phyloP scores from a whole-genome alignment of 768 basidiomycete species.

The Amanita inopinata region DNA sequence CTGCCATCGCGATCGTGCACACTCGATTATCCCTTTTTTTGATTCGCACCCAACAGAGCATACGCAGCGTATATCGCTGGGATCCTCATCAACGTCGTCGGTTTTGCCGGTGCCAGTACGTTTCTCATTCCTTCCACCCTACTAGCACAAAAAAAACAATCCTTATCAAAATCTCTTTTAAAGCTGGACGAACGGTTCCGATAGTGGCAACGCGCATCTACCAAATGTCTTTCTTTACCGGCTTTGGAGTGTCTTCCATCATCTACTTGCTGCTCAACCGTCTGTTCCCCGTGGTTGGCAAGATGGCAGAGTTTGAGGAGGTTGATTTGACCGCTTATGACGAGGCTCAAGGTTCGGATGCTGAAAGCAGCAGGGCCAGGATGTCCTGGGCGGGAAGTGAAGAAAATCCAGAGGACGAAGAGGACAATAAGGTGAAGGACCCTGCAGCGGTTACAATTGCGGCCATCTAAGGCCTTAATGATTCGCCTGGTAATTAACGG shows the following conservation, averaged over 20 bases:
- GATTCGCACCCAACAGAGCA: slow-evolving; percentile 27
- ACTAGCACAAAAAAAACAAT: slow-evolving; percentile 5
- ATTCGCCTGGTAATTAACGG: no score
- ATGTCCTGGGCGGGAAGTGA: not conserved
- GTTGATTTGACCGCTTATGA: slow-evolving; percentile 39
- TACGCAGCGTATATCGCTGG: slow-evolving; percentile 63
- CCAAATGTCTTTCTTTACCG: slow-evolving; percentile 78
- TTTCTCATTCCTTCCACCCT: slow-evolving; percentile 10
- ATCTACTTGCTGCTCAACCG: slow-evolving; percentile 52
- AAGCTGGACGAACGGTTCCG: slow-evolving; percentile 52
- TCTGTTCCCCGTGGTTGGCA: slow-evolving; percentile 51
- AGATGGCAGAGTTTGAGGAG: slow-evolving; percentile 37
- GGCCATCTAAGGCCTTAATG: no score
- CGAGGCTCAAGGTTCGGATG: slow-evolving; percentile 39
- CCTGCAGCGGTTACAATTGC: no score
- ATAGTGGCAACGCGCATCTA: slow-evolving; percentile 65
- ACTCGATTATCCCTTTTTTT: slow-evolving; percentile 6
- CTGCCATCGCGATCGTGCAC: no score
- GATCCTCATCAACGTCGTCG: slow-evolving; percentile 75
- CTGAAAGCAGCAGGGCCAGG: not conserved
- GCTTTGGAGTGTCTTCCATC: slow-evolving; percentile 59
- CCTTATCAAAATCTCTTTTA: slow-evolving; percentile 4
- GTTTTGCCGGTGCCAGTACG: slow-evolving; percentile 68
- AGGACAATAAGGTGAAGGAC: no score
- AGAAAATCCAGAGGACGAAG: not conserved